These are phyloP conservation scores for Phanerochaete sordida DNA, from an alignment of 768 basidiomycete species.

Conservation along the genomic window DNA sequence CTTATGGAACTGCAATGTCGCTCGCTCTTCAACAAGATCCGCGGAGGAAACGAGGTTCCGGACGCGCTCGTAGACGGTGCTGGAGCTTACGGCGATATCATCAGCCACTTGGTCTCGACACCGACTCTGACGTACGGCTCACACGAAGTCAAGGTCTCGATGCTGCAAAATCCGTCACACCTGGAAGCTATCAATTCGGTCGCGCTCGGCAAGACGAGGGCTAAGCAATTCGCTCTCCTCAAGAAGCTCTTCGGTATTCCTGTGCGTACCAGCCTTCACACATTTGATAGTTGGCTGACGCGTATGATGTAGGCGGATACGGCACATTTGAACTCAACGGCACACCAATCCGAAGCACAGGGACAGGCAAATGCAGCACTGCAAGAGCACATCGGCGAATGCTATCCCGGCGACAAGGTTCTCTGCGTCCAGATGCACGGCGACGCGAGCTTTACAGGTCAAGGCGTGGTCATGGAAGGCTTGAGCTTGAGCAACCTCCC, in stretches of 20 bases:
- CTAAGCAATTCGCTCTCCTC: conserved; percentile 82
- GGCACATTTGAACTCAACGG: background rate
- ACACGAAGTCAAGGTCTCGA: conserved; percentile 61
- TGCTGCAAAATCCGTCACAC: conserved; percentile 80
- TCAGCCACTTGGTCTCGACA: conserved; percentile 84
- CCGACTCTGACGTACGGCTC: conserved; percentile 54
- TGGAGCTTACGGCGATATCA: conserved; percentile 76
- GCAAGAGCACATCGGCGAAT: conserved; percentile 26
- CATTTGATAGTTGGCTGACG: background rate
- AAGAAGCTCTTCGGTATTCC: conserved; percentile 32
- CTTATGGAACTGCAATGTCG: conserved; percentile 64
- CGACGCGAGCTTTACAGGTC: conserved; percentile 88
- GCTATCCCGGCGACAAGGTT: conserved; percentile 58
- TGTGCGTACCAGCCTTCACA: background rate
- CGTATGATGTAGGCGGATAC: background rate
- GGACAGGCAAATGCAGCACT: conserved; percentile 5
- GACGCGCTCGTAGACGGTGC: conserved; percentile 39
- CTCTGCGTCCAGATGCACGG: conserved; percentile 92
- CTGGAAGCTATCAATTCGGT: conserved; percentile 87
- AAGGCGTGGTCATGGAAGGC: conserved; percentile 87
- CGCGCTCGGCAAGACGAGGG: conserved; percentile 85
- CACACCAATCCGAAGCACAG: conserved; percentile 3
- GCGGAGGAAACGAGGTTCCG: conserved; percentile 69
- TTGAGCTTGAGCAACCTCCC: conserved; percentile 86
- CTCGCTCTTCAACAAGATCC: conserved; percentile 84